phyloP scores from a whole-genome alignment of 2,329 filamentous ascomycete genomes.

The Phialocephala subalpina region DNA sequence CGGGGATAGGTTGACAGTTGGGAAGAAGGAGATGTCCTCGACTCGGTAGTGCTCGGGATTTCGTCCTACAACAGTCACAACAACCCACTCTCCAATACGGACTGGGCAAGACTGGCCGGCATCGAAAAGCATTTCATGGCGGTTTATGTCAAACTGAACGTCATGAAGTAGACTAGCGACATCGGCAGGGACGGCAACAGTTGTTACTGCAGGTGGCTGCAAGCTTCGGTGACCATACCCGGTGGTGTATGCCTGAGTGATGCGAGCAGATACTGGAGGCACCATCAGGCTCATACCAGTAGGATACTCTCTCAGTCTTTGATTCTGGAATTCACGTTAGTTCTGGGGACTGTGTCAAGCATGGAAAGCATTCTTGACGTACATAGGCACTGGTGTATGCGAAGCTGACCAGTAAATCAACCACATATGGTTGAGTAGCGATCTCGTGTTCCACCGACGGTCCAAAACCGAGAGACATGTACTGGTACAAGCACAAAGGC shows the following conservation, averaged over 20 bases:
- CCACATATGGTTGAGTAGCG: slow-evolving; percentile 77
- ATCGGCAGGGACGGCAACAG: neutral
- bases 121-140: slow-evolving; percentile 37
- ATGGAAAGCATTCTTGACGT: slow-evolving; percentile 18
- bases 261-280: slow-evolving; percentile 28
- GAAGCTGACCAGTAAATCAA: slow-evolving; percentile 85
- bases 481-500: slow-evolving; percentile 83
- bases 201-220: neutral
- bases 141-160: slow-evolving; percentile 34
- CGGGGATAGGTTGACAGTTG: slow-evolving; percentile 37
- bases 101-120: slow-evolving; percentile 28
- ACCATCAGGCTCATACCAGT: slow-evolving; percentile 45
- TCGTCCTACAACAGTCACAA: slow-evolving; percentile 28
- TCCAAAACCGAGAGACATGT: slow-evolving; percentile 85
- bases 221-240: neutral
- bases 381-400: slow-evolving; percentile 65
- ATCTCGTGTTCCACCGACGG: slow-evolving; percentile 89
- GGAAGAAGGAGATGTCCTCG: slow-evolving; percentile 37
- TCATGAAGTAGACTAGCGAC: slow-evolving; percentile 14
- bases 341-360: neutral
- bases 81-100: slow-evolving; percentile 40
- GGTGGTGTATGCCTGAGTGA: slow-evolving; percentile 3
- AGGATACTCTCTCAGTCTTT: slow-evolving; percentile 42
- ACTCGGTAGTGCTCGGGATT: slow-evolving; percentile 37
- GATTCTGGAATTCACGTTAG: slow-evolving; percentile 19